Evolutionary conservation across 306 rosid species (phyloP).

Genomic region (Medicago arabica): DNA sequence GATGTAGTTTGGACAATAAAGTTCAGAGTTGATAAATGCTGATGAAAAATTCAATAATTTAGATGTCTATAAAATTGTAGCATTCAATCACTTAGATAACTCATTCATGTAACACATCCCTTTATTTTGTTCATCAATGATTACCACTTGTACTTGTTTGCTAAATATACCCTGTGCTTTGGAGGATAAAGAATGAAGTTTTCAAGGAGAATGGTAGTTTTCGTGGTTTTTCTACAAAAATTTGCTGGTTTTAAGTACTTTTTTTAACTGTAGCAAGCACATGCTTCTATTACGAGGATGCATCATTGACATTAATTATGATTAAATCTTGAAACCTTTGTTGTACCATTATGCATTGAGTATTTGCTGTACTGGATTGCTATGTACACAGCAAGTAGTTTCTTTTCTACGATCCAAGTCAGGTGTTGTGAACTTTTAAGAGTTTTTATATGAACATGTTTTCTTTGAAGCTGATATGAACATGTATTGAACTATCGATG

Average conservation of each 20-base stretch:
- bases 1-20: no score
- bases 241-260: constrained; percentile 1
- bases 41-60: no score
- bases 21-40: no score
- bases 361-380: constrained; percentile 16
- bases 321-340: neutral
- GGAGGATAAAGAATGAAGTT: constrained; percentile 10
- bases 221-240: neutral
- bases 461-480: constrained; percentile 19
- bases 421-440: neutral
- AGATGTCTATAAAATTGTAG: neutral
- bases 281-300: neutral
- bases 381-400: neutral
- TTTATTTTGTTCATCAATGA: neutral
- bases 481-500: constrained; percentile 17
- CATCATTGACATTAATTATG: constrained; percentile 19
- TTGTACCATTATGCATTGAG: neutral
- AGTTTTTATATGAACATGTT: constrained; percentile 11
- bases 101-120: neutral
- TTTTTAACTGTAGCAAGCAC: neutral
- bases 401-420: neutral
- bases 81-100: neutral
- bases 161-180: neutral
- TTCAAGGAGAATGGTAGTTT: constrained; percentile 11
- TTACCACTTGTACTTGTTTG: neutral